A percentile compares a stretch with the other conserved stretches of the same genome.
These are phyloP conservation scores for Magnaporthiopsis incrustans DNA, from an alignment of 2,329 filamentous ascomycete species.

Conservation along the genomic window DNA sequence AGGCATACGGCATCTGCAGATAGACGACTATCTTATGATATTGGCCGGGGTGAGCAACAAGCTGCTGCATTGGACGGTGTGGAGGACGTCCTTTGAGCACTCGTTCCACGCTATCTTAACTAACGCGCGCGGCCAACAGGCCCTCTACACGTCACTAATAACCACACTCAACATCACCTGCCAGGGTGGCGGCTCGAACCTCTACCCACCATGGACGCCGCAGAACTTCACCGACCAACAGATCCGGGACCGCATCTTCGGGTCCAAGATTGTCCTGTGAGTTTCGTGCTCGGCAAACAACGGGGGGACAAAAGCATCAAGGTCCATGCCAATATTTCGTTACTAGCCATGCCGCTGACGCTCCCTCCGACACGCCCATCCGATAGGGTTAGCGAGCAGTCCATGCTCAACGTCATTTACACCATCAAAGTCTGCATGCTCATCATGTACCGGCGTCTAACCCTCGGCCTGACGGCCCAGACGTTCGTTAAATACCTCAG, in stretches of 20 bases:
- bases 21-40: slow-evolving; percentile 13
- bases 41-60: slow-evolving; percentile 4
- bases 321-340: background rate
- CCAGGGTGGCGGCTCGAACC: slow-evolving; percentile 32
- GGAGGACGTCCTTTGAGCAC: too few species aligned
- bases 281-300: background rate
- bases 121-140: background rate
- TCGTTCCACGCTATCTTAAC: too few species aligned
- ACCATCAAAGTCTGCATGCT: slow-evolving; percentile 18
- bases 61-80: too few species aligned
- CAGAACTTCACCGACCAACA: slow-evolving; percentile 27
- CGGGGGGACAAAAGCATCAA: too few species aligned
- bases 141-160: slow-evolving; percentile 29
- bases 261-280: slow-evolving; percentile 32
- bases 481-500: slow-evolving; percentile 27
- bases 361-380: background rate
- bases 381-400: slow-evolving; percentile 26
- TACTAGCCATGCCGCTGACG: background rate
- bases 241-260: slow-evolving; percentile 31
- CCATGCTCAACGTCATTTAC: slow-evolving; percentile 24
- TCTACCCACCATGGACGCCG: slow-evolving; percentile 28
- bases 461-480: slow-evolving; percentile 25
- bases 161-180: slow-evolving; percentile 31
- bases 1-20: slow-evolving; percentile 5
- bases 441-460: slow-evolving; percentile 27